Conservation (phyloP, 2,329 filamentous ascomycete genomes). For the Xylaria sp. region DNA sequence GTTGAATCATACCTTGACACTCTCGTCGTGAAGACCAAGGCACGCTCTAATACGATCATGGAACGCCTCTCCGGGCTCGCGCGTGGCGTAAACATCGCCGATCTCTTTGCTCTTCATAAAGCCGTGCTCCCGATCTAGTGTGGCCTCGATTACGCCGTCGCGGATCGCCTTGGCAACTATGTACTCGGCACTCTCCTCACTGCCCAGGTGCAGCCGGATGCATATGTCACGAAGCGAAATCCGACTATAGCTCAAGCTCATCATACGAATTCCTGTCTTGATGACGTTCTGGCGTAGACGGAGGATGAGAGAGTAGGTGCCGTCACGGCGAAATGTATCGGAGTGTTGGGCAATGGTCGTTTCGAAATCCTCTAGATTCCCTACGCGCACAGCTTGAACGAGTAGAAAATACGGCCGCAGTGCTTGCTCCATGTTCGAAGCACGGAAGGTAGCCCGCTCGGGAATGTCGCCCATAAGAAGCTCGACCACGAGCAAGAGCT, state of each 20-base stretch:
- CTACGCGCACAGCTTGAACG: conserved; percentile 95
- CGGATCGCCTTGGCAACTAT: conserved; percentile 99
- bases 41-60: conserved; percentile 96
- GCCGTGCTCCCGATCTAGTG: conserved; percentile 89
- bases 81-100: conserved; percentile 93
- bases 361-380: conserved; percentile 93
- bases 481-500: conserved; percentile 96
- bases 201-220: conserved; percentile 90
- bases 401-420: conserved; percentile 93
- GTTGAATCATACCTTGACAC: conserved; percentile 81
- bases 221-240: conserved; percentile 98
- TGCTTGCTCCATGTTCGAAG: conserved; percentile 84
- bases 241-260: conserved; percentile 96
- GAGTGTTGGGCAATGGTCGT: conserved; percentile 84
- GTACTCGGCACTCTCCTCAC: conserved; percentile 97
- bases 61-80: conserved; percentile 96
- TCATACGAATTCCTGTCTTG: conserved; percentile 99
- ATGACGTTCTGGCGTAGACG: conserved; percentile 98
- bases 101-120: conserved; percentile 99
- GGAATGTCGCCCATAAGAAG: conserved; percentile 98
- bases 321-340: conserved; percentile 88
- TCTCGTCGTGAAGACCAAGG: conserved; percentile 92
- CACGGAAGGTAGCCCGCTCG: conserved; percentile 92
- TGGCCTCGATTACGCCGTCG: conserved; percentile 96
- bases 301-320: conserved; percentile 93